Percentiles rank a stretch among this genome's conserved stretches.
Conservation (phyloP, 2,329 filamentous ascomycete genomes). For the Myriosclerotinia duriaeana region DNA sequence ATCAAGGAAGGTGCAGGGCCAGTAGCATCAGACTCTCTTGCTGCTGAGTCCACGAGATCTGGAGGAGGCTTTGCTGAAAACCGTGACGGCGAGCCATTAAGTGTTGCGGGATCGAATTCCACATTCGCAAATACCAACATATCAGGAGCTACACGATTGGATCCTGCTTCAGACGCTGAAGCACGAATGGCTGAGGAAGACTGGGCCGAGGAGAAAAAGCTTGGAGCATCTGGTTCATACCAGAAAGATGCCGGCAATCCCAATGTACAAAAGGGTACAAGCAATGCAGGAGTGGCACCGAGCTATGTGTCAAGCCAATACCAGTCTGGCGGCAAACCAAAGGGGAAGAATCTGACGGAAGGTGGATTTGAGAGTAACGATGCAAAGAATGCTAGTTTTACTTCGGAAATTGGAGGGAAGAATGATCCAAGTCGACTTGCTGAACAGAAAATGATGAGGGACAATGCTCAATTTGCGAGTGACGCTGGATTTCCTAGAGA, state of each 20-base stretch:
- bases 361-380: constrained; percentile 36
- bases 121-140: constrained; percentile 58
- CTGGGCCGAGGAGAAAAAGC: constrained; percentile 33
- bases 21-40: constrained; percentile 69
- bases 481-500: constrained; percentile 33
- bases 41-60: constrained; percentile 64
- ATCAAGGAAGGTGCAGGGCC: constrained; percentile 61
- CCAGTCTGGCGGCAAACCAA: constrained; percentile 30
- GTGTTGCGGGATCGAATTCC: constrained; percentile 52
- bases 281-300: constrained; percentile 32
- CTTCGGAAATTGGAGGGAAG: constrained; percentile 47
- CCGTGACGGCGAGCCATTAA: constrained; percentile 50
- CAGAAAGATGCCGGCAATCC: constrained; percentile 25
- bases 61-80: constrained; percentile 64
- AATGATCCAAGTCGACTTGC: constrained; percentile 50
- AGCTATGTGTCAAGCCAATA: constrained; percentile 36
- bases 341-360: constrained; percentile 39
- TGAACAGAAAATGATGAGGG: constrained; percentile 45
- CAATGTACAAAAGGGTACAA: constrained; percentile 13
- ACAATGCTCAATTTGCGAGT: constrained; percentile 32
- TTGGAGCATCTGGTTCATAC: constrained; percentile 26
- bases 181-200: constrained; percentile 31
- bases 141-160: constrained; percentile 51
- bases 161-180: constrained; percentile 42
- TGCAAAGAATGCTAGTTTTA: constrained; percentile 39